Conservation (phyloP, 371 early-diverging fungal genomes). For the Syncephalastrum racemosum region DNA sequence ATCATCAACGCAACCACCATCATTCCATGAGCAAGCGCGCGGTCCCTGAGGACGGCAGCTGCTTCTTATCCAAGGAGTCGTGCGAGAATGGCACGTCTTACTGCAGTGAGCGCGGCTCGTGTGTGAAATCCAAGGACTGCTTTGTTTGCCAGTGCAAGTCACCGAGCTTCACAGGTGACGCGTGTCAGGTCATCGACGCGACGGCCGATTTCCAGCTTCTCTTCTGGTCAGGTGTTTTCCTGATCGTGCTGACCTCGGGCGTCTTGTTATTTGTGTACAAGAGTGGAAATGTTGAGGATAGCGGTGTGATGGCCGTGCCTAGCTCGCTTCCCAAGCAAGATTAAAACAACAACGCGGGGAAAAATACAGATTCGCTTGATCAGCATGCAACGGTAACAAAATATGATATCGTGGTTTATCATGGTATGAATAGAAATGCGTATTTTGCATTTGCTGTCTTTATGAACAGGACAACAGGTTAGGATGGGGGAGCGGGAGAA, state of each 20-base stretch:
- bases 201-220: constrained; percentile 46
- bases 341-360: constrained; percentile 18
- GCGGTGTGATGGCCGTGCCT: constrained; percentile 37
- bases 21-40: constrained; percentile 21
- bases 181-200: constrained; percentile 39
- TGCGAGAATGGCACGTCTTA: constrained; percentile 34
- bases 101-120: constrained; percentile 40
- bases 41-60: constrained; percentile 17
- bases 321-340: constrained; percentile 48
- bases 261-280: constrained; percentile 42
- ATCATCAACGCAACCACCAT: neutral
- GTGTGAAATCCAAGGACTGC: constrained; percentile 27
- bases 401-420: too few relatives aligned
- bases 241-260: constrained; percentile 38
- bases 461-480: neutral
- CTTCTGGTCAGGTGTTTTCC: constrained; percentile 46
- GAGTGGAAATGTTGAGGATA: constrained; percentile 32
- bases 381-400: too few relatives aligned
- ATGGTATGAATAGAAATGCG: too few relatives aligned
- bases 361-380: too few relatives aligned
- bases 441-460: too few relatives aligned
- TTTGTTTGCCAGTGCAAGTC: constrained; percentile 40
- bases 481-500: constrained; percentile 11
- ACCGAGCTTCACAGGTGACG: constrained; percentile 25
- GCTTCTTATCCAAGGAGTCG: constrained; percentile 19